Conservation (phyloP, 371 early-diverging fungal genomes). For the Syncephalastrum contaminatum region DNA sequence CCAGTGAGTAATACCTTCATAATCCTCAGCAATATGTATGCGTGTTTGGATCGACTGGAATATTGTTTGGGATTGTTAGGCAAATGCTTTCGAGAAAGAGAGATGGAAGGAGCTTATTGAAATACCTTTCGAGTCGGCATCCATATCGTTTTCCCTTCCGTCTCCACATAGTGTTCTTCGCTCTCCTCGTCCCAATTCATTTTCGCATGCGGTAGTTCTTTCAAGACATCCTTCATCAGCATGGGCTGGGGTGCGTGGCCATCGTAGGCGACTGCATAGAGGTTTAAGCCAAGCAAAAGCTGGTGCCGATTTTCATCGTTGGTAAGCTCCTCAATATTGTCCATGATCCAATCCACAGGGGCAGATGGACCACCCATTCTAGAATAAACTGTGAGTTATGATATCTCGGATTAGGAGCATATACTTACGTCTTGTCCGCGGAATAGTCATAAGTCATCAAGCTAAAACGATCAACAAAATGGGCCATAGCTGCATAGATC, state of each 20-base stretch:
- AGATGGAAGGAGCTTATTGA: not conserved
- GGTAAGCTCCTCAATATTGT: constrained; percentile 48
- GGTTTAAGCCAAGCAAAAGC: constrained; percentile 53
- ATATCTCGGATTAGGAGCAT: not conserved
- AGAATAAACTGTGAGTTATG: not conserved
- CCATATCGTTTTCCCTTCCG: constrained; percentile 48
- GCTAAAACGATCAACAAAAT: constrained; percentile 52
- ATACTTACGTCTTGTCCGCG: constrained; percentile 32
- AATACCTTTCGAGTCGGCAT: constrained; percentile 49
- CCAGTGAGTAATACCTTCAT: constrained; percentile 30
- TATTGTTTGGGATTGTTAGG: not conserved
- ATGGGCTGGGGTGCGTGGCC: constrained; percentile 28
- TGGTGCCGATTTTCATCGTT: constrained; percentile 35
- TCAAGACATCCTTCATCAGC: constrained; percentile 33
- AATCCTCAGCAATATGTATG: constrained; percentile 51
- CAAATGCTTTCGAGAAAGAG: not conserved
- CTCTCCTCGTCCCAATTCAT: constrained; percentile 42
- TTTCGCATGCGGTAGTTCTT: constrained; percentile 13
- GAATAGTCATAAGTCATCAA: constrained; percentile 70
- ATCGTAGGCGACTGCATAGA: constrained; percentile 58
- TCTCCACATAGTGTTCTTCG: constrained; percentile 48
- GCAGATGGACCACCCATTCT: constrained; percentile 55
- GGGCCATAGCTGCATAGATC: constrained; percentile 36
- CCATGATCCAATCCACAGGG: constrained; percentile 58
- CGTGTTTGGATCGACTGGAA: constrained; percentile 50